Conservation (phyloP, 768 basidiomycete species). For the Lyophyllum semitale region DNA sequence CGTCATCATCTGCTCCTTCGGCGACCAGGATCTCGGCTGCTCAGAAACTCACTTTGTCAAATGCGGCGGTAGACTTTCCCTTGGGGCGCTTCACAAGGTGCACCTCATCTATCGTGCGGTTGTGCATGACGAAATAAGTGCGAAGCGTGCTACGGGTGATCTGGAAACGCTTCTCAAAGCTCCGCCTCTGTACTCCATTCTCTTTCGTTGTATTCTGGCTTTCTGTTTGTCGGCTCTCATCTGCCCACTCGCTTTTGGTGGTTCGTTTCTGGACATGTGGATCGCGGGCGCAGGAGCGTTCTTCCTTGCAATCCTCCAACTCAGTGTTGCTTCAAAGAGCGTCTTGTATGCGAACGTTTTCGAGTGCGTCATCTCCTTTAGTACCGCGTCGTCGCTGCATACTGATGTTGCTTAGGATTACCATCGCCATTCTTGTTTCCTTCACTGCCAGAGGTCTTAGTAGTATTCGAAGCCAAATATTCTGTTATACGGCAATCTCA, state of each 20-base stretch:
- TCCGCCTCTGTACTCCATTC: conserved; percentile 62
- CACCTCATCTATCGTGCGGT: conserved; percentile 85
- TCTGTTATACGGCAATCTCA: conserved; percentile 92
- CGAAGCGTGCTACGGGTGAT: conserved; percentile 67
- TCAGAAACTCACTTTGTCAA: conserved; percentile 91
- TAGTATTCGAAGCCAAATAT: conserved; percentile 72
- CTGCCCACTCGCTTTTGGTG: conserved; percentile 84
- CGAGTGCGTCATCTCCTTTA: conserved; percentile 57
- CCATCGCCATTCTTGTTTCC: conserved; percentile 78
- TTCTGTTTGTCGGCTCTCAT: conserved; percentile 76
- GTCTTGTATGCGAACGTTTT: conserved; percentile 88
- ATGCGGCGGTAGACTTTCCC: conserved; percentile 71
- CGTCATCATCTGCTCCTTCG: conserved; percentile 86
- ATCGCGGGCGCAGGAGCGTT: conserved; percentile 72
- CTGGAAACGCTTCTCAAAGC: conserved; percentile 65
- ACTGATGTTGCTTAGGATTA: conserved; percentile 55
- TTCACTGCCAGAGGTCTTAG: conserved; percentile 82
- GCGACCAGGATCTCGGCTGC: conserved; percentile 85
- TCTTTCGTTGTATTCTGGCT: conserved; percentile 66
- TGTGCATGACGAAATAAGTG: conserved; percentile 90
- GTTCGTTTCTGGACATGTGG: conserved; percentile 84
- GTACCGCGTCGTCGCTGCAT: conserved; percentile 6
- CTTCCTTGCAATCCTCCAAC: conserved; percentile 68
- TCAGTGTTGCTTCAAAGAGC: conserved; percentile 73
- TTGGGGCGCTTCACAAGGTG: conserved; percentile 83